Conservation (phyloP, 1,284 basidiomycete genomes). For the Pascua sp. region DNA sequence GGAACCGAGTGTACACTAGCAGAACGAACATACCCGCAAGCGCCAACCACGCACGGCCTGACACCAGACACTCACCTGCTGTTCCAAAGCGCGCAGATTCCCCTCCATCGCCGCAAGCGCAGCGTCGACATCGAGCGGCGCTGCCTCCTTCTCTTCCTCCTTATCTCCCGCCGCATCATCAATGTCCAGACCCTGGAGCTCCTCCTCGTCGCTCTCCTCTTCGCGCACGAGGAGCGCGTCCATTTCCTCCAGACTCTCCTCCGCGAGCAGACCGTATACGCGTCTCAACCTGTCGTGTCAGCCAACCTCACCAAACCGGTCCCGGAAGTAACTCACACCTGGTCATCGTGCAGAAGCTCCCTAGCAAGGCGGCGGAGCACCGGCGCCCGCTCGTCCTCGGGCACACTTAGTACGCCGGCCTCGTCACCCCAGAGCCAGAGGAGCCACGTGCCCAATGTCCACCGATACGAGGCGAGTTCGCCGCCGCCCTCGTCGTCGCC, state of each 20-base stretch:
- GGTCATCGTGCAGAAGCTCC: slow-evolving; percentile 17
- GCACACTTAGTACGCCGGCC: not conserved
- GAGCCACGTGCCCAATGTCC: slow-evolving; percentile 21
- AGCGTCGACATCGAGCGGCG: slow-evolving; percentile 6
- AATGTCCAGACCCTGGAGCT: slow-evolving; percentile 16
- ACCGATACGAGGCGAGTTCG: slow-evolving; percentile 17
- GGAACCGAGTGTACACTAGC: no score
- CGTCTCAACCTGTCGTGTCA: slow-evolving; percentile 7
- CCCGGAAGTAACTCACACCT: slow-evolving; percentile 6
- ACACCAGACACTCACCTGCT: slow-evolving; percentile 5
- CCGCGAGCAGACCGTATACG: slow-evolving; percentile 6
- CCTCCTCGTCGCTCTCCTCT: slow-evolving; percentile 5
- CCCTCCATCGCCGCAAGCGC: slow-evolving; percentile 13
- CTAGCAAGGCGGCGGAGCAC: slow-evolving; percentile 10
- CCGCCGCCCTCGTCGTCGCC: slow-evolving; percentile 6
- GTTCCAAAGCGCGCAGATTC: slow-evolving; percentile 10
- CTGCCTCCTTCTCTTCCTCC: not conserved
- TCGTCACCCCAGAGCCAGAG: slow-evolving; percentile 8
- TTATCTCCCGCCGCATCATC: slow-evolving; percentile 1
- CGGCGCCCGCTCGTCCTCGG: slow-evolving; percentile 2
- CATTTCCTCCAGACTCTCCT: slow-evolving; percentile 1
- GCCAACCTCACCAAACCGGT: no score
- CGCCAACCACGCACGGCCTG: not conserved
- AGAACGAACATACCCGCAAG: no score
- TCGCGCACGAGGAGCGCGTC: slow-evolving; percentile 4